Base-by-base conservation (phyloP, 805 yeast genomes). In the Teunomyces cretensis region DNA sequence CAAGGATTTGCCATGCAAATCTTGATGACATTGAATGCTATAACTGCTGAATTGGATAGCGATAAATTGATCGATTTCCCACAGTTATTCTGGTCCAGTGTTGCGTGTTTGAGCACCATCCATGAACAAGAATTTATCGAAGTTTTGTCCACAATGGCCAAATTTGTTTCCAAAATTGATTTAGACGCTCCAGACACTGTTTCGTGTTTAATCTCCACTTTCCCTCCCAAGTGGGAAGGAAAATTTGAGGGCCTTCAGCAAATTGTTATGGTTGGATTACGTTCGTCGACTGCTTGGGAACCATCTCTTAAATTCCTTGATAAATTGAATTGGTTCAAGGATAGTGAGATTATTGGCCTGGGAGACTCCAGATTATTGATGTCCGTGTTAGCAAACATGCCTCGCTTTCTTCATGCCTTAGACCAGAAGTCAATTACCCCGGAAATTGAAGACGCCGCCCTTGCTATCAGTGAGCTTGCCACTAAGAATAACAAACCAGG, bases 1-100 rank as follows among this genome's bases (percentile, higher is more conserved):
- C 98, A 92, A 65, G 96, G 97, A 0, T 95, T 95, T 65, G 84
- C 97, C 0, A 88, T 94, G 91, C 99, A 94, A 65, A 94, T 94
- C 44, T 68, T 94, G 51, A 92, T 94, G 97, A 92, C 99, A 0
- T 65, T 94, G 55, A 90, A 92, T 67, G 96, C 97, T 0, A 83
- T 90, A 11, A 87, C 92, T 1, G 94, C 96, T 0, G 96, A 89
- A 56, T 67, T 90, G 37, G 87, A 84, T 53, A 77, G 92, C 7
- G 86, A 81, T 31, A 84, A 86, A 52, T 68, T 94, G 48, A 84
- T 88, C 45, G 86, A 88, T 51, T 89, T 85, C 63, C 98, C 99
- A 0, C 97, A 91, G 59, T 68, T 95, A 32, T 94, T 92, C 60
- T 94, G 99, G 99, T 85, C 91, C 0, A 80, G 91, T 28, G 94